Evolutionary conservation across 495 filamentous ascomycete species (phyloP), one percentile per base, ranked within the genome.

Genomic region (Lophium mytilinum): DNA sequence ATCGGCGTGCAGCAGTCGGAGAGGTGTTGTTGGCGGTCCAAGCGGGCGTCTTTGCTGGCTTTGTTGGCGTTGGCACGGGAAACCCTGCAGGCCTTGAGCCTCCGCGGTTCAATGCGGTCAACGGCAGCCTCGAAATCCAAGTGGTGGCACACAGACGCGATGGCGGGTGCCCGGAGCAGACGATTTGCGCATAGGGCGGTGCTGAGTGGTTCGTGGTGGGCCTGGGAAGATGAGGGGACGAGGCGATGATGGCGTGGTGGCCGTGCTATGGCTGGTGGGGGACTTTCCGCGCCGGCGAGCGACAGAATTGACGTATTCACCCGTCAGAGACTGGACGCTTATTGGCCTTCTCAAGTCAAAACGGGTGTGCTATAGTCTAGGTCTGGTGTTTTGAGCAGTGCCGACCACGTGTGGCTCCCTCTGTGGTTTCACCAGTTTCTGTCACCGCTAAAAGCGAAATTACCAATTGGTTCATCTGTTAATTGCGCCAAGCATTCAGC

Each of bases 61-160:
- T 52, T 52, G 49, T 36, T 52, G 49, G 49, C 49, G 49, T 36
- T 52, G 49, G 49, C 49, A 52, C 18, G 11, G 12, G 9, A 52
- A 52, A 37, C 24, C 49, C 34, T 52, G 49, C 49, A 17, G n/a
- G 14, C 24, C 30, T 21, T 34, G 15, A 52, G 49, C 49, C 36
- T 40, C 49, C 17, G 37, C 14, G 34, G 18, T 52, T 34, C 49
- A 52, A 37, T 52, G 19, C 33, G 4, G n/a, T 40, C 33, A 34
- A 52, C 49, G 24, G 18, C 24, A 33, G 49, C 12, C 15, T 37
- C 36, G 36, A 52, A 52, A 17, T 37, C 33, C 45, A 48, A 48
- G 8, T 24, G 45, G 45, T 24, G 14, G 45, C 14, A 24, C 45
- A 30, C 21, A 21, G 18, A 48, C 45, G 45, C 15, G 21, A 48